Evolutionary conservation across 2,329 filamentous ascomycete genomes (phyloP), one percentile per base, ranked within the genome.

Genomic region (Ceratocystis alfenasii): DNA sequence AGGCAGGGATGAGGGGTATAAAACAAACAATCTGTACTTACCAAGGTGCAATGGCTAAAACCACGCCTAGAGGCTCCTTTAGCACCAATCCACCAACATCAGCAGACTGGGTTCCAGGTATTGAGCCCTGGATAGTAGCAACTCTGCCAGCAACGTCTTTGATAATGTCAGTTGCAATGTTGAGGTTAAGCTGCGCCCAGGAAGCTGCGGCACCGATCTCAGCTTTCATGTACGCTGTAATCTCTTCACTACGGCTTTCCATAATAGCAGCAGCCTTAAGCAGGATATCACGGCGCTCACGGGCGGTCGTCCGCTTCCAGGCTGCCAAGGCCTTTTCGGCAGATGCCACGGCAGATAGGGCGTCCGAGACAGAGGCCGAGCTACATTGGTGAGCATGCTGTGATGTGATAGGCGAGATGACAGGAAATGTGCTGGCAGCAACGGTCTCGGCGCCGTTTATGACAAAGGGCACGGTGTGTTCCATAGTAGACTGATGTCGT

Each of bases 31-130:
- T 1, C 36, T 41, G 36, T 8, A 70, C 76, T 70, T 78, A 91
- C 90, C 90, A 95, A 8, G 90, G 89, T 1, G 87, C 88, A 74
- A 95, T 90, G 2, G 84, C 86, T 36, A 95, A 76, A 17, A 92
- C 80, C 6, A 94, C 89, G 1, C 90, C 90, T 70, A 84, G 90
- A 0, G 90, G 89, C 74, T 92, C 88, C 72, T 85, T 87, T 69
- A 86, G 75, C 3, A 95, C 76, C 69, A 94, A 77, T 0, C 85
- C 88, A 25, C 68, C 78, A 30, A 72, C 70, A 36, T 70, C 68
- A 2, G 74, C 70, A 41, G 75, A 72, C 41, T 67, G 68, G 2
- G 73, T 70, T 7, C 70, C 60, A 8, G 78, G 75, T 33, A 78
- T 74, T 5, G 71, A 73, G 5, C 76, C 78, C 66, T 73, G 70